Evolutionary conservation across 2,329 filamentous ascomycete species (phyloP), one percentile per base, ranked within the genome.

Genomic region (Cylindrodendrum hubeiense): DNA sequence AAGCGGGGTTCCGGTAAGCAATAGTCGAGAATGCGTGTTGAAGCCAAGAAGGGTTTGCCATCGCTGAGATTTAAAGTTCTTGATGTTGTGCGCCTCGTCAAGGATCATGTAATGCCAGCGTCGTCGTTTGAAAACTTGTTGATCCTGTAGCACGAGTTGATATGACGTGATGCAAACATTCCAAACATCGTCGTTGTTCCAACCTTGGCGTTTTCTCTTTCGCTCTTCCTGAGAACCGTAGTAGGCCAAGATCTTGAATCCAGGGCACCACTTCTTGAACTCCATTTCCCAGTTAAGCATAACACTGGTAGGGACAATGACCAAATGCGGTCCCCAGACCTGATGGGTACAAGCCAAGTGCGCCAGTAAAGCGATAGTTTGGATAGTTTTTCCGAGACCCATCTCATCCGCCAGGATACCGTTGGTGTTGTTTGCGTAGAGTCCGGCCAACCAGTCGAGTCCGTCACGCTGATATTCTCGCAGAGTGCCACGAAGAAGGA

Each of bases 281-380:
- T 99, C 96, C 92, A 98, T 98, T 79, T 99, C 97, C 96, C 96
- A 99, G 77, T 99, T 99, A 69, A 99, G 89, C 87, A 99, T 98
- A 52, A 99, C 97, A 79, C 95, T 98, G 2, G 96, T 99, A 1
- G 96, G 96, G 2, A 99, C 96, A 66, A 99, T 92, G 52, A 99
- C 93, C 24, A 99, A 84, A 83, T 99, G 96, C 1, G 96, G 94
- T 0, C 97, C 96, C 97, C 96, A 99, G 5, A 97, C 90, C 74
- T 94, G 90, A 76, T 97, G 93, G 41, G 94, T 87, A 67, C 95
- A 95, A 9, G 97, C 96, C 37, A 99, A 86, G 77, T 99, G 95
- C 5, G 96, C 96, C 39, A 99, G 85, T 3, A 99, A 84, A 4
- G 97, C 91, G 74, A 99, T 99, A 0, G 96, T 99, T 78, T 99